A percentile compares a stretch with the other conserved stretches of the same genome.
phyloP scores from a whole-genome alignment of 768 basidiomycete genomes.

The Boletellus ananiceps region DNA sequence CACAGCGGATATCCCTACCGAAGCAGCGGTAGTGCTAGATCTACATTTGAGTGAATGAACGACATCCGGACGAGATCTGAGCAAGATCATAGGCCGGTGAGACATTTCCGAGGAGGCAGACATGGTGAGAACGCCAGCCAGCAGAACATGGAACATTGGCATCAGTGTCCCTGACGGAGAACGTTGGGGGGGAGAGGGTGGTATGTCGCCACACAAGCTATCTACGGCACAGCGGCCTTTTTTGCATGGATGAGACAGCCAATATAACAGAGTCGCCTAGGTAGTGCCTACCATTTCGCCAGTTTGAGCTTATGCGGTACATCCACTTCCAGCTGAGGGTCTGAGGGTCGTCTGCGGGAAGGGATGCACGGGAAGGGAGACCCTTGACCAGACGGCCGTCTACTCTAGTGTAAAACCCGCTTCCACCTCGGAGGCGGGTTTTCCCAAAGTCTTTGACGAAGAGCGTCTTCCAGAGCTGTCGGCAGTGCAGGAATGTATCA shows the following conservation, averaged over 20 bases:
- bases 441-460: slow-evolving; percentile 66
- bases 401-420: slow-evolving; percentile 51
- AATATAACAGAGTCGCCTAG: slow-evolving; percentile 9
- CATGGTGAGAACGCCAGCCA: slow-evolving; percentile 59
- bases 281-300: slow-evolving; percentile 60
- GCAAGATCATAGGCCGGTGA: slow-evolving; percentile 16
- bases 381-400: slow-evolving; percentile 58
- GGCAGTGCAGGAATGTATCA: slow-evolving; percentile 2
- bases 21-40: slow-evolving; percentile 30
- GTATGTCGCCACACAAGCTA: slow-evolving; percentile 22
- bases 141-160: slow-evolving; percentile 40
- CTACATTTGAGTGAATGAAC: slow-evolving; percentile 43
- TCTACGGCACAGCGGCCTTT: slow-evolving; percentile 62
- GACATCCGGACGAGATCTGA: slow-evolving; percentile 19
- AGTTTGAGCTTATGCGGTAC: slow-evolving; percentile 81
- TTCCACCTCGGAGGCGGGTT: slow-evolving; percentile 60
- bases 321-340: slow-evolving; percentile 75
- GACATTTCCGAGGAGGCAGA: slow-evolving; percentile 44
- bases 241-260: slow-evolving; percentile 18
- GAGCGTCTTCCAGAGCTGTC: slow-evolving; percentile 61
- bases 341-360: slow-evolving; percentile 25
- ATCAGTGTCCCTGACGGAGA: not conserved
- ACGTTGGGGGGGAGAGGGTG: slow-evolving; percentile 1
- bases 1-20: slow-evolving; percentile 54
- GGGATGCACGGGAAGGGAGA: slow-evolving; percentile 48